Conservation (phyloP, 2,329 filamentous ascomycete genomes). For the Aspergillus sojae region DNA sequence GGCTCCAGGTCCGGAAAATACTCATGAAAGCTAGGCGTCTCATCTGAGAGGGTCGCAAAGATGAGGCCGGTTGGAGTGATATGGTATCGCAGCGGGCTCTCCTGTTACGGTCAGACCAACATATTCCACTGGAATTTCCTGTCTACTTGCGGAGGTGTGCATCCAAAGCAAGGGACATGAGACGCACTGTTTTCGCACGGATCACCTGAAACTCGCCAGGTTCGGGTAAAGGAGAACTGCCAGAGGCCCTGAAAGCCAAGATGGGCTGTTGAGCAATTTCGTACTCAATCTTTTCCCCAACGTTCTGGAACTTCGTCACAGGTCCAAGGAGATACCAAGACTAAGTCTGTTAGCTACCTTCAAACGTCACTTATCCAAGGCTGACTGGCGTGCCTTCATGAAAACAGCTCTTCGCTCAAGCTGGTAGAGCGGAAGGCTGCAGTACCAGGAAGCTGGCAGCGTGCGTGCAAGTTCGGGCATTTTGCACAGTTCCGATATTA, state of each 20-base stretch:
- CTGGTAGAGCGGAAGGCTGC: constrained; percentile 52
- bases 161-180: not conserved
- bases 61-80: constrained; percentile 57
- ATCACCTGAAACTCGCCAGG: constrained; percentile 45
- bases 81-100: constrained; percentile 34
- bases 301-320: constrained; percentile 51
- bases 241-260: constrained; percentile 40
- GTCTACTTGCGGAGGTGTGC: not conserved
- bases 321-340: constrained; percentile 58
- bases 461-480: constrained; percentile 44
- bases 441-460: constrained; percentile 58
- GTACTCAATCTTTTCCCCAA: constrained; percentile 49
- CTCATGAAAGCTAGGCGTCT: constrained; percentile 53
- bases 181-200: constrained; percentile 34
- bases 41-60: constrained; percentile 54
- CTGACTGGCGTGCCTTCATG: constrained; percentile 41
- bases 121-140: not conserved
- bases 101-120: constrained; percentile 11
- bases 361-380: not conserved
- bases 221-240: constrained; percentile 29
- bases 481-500: constrained; percentile 4
- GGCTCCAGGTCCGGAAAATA: constrained; percentile 57
- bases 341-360: constrained; percentile 30
- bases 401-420: constrained; percentile 55
- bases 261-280: constrained; percentile 54